Evolutionary conservation across 139 green algal genomes (phyloP).

Genomic region (Edaphochlamys debaryana): DNA sequence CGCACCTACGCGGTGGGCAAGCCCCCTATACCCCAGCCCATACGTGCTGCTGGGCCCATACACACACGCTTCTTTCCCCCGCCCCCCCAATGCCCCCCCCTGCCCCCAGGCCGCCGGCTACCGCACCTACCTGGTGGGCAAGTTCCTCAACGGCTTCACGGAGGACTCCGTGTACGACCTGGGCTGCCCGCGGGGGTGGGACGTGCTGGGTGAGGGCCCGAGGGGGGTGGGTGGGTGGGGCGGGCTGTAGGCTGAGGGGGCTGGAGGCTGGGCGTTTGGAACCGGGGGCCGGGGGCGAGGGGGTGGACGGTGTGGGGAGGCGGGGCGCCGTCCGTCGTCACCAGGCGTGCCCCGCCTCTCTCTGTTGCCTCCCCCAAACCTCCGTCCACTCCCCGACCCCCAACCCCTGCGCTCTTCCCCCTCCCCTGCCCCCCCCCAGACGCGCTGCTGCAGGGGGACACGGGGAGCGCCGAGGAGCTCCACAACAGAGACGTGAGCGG

Average conservation of each 20-base stretch:
- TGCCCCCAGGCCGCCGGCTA: conserved; percentile 1
- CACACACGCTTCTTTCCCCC: not conserved
- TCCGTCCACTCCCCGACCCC: not conserved
- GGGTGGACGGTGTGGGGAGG: too few relatives aligned
- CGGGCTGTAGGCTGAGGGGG: too few relatives aligned
- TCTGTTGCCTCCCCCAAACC: not conserved
- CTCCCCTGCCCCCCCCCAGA: not conserved
- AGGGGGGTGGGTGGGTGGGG: not conserved
- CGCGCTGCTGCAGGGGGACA: not conserved
- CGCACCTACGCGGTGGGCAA: too few relatives aligned
- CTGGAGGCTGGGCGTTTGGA: not conserved
- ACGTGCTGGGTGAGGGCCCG: not conserved
- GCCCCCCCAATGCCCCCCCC: not conserved
- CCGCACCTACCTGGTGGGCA: conserved; percentile 12
- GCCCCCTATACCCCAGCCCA: too few relatives aligned
- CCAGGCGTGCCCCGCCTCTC: not conserved
- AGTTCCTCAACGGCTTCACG: conserved; percentile 28
- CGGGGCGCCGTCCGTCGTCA: too few relatives aligned
- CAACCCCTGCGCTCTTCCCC: not conserved
- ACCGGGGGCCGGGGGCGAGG: too few relatives aligned
- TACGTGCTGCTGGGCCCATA: too few relatives aligned
- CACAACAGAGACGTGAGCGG: not conserved
- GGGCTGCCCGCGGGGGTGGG: conserved; percentile 4
- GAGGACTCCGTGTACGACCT: not conserved
- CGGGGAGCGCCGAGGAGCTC: not conserved